Conservation (phyloP, 202 grass and related monocot species). For the Bolboschoenoplectus hybrid region DNA sequence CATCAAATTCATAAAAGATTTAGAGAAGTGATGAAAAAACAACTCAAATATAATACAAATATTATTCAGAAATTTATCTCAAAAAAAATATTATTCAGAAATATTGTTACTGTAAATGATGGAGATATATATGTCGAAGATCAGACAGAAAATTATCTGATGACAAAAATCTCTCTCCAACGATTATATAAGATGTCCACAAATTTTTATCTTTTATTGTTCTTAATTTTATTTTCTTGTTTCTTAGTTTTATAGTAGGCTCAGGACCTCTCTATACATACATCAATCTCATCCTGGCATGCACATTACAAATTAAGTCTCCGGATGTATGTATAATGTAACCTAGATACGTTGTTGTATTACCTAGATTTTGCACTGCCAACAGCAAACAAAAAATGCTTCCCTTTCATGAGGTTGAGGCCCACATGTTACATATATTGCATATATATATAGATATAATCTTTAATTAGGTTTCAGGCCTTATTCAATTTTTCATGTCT, state of each 20-base stretch:
- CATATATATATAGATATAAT: background rate
- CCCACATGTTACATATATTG: constrained; percentile 29
- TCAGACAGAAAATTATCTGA: background rate
- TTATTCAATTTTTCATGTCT: background rate
- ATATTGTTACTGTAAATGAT: too few relatives aligned
- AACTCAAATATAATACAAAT: too few relatives aligned
- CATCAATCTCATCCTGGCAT: background rate
- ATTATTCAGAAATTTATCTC: too few relatives aligned
- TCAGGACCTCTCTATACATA: background rate
- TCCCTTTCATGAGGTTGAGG: constrained; percentile 23
- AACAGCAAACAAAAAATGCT: constrained; percentile 34
- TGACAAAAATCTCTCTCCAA: background rate
- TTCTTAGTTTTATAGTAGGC: background rate
- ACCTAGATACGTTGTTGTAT: constrained; percentile 27
- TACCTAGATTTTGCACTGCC: constrained; percentile 27
- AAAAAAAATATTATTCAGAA: too few relatives aligned
- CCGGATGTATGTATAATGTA: background rate
- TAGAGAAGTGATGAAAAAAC: too few relatives aligned
- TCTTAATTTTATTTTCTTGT: background rate
- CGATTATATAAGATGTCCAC: too few relatives aligned
- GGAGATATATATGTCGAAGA: too few relatives aligned
- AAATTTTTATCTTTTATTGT: background rate
- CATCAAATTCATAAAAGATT: too few relatives aligned
- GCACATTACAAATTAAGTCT: background rate
- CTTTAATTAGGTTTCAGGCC: constrained; percentile 14